phyloP scores from a whole-genome alignment of 2,329 filamentous ascomycete species.

The Calycina marina region DNA sequence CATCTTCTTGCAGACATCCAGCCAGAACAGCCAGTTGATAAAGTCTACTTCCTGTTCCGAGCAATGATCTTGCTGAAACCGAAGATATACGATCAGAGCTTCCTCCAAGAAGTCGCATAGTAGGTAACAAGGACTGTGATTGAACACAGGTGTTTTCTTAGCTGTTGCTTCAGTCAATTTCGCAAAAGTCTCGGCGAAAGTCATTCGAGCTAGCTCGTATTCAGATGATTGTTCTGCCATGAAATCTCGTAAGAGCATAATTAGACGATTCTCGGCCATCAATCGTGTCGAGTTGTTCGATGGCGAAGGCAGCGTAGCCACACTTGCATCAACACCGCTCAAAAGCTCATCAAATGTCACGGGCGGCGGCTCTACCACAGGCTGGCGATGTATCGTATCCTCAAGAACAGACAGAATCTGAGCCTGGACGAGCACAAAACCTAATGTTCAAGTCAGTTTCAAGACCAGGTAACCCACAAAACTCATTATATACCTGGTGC shows the following conservation, averaged over 20 bases:
- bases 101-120: conserved; percentile 62
- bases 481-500: conserved; percentile 33
- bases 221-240: conserved; percentile 44
- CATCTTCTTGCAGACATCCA: conserved; percentile 51
- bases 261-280: conserved; percentile 57
- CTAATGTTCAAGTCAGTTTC: too few species aligned
- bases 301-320: conserved; percentile 39
- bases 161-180: conserved; percentile 46
- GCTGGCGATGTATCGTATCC: conserved; percentile 50
- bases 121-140: conserved; percentile 59
- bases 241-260: conserved; percentile 56
- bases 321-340: conserved; percentile 42
- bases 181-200: conserved; percentile 50
- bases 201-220: conserved; percentile 34
- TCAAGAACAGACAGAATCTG: conserved; percentile 53
- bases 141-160: conserved; percentile 48
- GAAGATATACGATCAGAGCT: conserved; percentile 45
- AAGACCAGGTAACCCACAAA: too few species aligned
- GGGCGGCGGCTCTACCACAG: conserved; percentile 31
- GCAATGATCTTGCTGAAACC: conserved; percentile 38
- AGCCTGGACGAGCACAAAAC: conserved; percentile 51
- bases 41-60: conserved; percentile 24
- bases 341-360: conserved; percentile 52
- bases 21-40: conserved; percentile 54
- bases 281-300: conserved; percentile 44